These are phyloP conservation scores for Dryas octopetala DNA, from an alignment of 306 rosid species.

Conservation along the genomic window DNA sequence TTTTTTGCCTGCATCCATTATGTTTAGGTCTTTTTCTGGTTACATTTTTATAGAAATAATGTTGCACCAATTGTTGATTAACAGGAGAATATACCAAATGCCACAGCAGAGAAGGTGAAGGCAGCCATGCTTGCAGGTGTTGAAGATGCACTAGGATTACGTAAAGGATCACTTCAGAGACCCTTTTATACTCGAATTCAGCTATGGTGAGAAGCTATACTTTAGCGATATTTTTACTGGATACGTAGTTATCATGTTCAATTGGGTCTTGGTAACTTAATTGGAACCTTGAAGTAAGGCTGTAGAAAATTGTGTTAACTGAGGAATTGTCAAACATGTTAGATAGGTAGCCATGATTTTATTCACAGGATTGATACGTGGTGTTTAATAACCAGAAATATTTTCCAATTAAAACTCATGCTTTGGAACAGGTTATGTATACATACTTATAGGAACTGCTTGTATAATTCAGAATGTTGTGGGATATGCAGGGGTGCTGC, in stretches of 20 bases:
- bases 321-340: no score
- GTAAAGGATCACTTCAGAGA: conserved; percentile 63
- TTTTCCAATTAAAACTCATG: no score
- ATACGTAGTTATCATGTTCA: neutral
- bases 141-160: conserved; percentile 76
- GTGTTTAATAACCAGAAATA: no score
- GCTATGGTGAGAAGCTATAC: conserved; percentile 55
- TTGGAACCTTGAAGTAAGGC: no score
- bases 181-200: conserved; percentile 72
- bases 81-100: conserved; percentile 84
- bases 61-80: neutral
- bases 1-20: neutral
- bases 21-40: neutral
- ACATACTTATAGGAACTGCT: neutral
- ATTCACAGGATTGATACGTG: no score
- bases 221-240: neutral
- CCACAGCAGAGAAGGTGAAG: conserved; percentile 66
- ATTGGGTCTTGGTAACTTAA: neutral
- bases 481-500: conserved; percentile 82
- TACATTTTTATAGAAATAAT: neutral
- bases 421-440: neutral
- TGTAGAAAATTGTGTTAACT: no score
- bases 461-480: neutral
- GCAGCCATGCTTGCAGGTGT: conserved; percentile 79
- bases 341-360: no score